Base-by-base conservation (phyloP, 1,139 yeast species). In the Candida sp. region DNA sequence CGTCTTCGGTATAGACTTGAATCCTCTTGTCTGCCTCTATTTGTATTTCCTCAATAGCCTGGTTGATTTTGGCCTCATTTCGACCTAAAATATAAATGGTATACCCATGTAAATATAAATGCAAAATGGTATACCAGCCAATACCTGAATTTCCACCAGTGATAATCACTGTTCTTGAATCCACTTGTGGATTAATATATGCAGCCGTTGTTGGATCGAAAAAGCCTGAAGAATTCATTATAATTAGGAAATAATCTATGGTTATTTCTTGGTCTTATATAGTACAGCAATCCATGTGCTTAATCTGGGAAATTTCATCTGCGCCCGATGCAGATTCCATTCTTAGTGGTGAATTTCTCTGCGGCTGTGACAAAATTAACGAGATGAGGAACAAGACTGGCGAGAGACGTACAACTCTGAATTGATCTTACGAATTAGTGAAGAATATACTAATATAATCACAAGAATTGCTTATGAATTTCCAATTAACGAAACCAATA, bases 81-180 rank as follows among this genome's bases (percentile, higher is more conserved):
- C 78, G 60, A 33, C 75, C 77, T 5, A 73, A 71, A 45, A 73
- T 53, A 47, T 72, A 73, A 12, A 73, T 68, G 12, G 60, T 56
- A 46, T 62, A 72, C 3, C 79, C 79, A 46, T 71, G 77, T 36
- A 71, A 60, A 45, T 67, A 70, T 33, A 73, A 63, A 45, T 72
- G 73, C 34, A 71, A 58, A 9, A 67, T 70, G 4, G 76, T 69
- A 45, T 56, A 70, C 61, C 58, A 72, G 19, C 79, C 78, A 41
- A 73, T 68, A 11, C 79, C 79, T 37, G 70, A 64, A 46, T 67
- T 70, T 19, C 78, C 78, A 3, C 77, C 78, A 5, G 78, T 73
- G 25, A 73, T 58, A 15, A 71, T 58, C 9, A 70, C 78, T n/a
- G 70, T 70, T 42, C 73, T 59, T 40, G 63, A 62, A 40, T 65